Base-by-base conservation (phyloP, 2,329 filamentous ascomycete genomes). In the Scedosporium aurantiacum region DNA sequence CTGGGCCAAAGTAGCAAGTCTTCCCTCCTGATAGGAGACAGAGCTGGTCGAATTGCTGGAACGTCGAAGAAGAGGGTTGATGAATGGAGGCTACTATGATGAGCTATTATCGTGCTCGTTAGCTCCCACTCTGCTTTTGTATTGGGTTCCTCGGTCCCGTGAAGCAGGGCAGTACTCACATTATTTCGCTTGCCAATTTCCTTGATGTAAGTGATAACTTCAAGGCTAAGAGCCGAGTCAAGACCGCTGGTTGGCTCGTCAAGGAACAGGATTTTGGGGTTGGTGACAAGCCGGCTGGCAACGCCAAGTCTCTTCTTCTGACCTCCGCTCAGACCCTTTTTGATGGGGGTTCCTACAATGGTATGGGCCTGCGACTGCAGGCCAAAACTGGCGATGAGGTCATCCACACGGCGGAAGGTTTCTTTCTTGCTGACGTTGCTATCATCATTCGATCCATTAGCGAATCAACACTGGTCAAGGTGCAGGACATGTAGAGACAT, bases 241-340 rank as follows among this genome's bases (percentile, higher is more conserved):
- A 95, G 77, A 7, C 91, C 91, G 65, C 87, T 91, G 0, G 90
- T 96, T 0, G 90, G 90, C 72, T 94, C 90, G 69, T 94, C 89
- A 37, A 95, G 75, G 69, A 96, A 94, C 25, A 96, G 72, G 6
- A 95, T 85, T 71, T 87, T 89, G 0, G 91, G 90, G 62, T 82
- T 85, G 1, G 90, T 93, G 68, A 95, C 89, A 41, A 96, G 79
- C 69, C 91, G 89, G 64, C 87, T 89, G 1, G 90, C 90, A 4
- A 95, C 86, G 66, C 88, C 89, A 6, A 93, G 80, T 59, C 91
- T 81, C 45, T 89, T 81, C 77, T 94, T 95, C 75, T 96, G 90
- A 1, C 90, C 91, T 57, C 91, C 91, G 64, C 87, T 90, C 62
- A 96, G 85, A 14, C 91, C 91, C 72, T 92, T 94, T 10, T 85